Percentiles rank a stretch among this genome's conserved stretches.
These are phyloP conservation scores for Rhodotorula sp. DNA, from an alignment of 1,284 basidiomycete species.

Conservation along the genomic window DNA sequence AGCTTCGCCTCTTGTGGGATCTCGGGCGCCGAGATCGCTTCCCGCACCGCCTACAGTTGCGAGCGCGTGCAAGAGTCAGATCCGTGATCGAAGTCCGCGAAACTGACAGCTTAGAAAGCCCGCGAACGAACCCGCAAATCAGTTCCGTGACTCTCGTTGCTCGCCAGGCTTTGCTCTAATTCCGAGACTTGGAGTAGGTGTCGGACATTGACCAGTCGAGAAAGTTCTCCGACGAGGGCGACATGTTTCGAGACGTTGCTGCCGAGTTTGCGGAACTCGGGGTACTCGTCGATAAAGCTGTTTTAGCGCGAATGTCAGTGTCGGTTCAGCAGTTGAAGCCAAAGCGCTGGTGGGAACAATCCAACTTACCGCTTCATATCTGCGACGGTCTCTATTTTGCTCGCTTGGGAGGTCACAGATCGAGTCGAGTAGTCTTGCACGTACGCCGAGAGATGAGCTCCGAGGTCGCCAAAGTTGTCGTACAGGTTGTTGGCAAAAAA, in stretches of 20 bases:
- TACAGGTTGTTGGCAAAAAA: slow-evolving; percentile 92
- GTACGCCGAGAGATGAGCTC: slow-evolving; percentile 86
- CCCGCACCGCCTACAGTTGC: slow-evolving; percentile 67
- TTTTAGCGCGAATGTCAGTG: neutral
- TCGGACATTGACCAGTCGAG: slow-evolving; percentile 79
- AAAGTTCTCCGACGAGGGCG: slow-evolving; percentile 91
- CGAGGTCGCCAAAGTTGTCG: slow-evolving; percentile 95
- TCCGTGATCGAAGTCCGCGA: neutral
- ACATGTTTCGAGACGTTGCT: slow-evolving; percentile 99
- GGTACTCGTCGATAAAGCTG: slow-evolving; percentile 93
- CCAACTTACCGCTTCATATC: slow-evolving; percentile 86
- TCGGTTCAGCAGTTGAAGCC: too few species aligned
- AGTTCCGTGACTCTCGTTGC: slow-evolving; percentile 72
- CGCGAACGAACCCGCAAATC: slow-evolving; percentile 69
- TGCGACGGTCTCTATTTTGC: slow-evolving; percentile 86
- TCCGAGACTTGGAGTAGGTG: slow-evolving; percentile 87
- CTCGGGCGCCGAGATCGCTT: slow-evolving; percentile 64
- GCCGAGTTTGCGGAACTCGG: slow-evolving; percentile 91
- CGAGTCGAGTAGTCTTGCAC: slow-evolving; percentile 90
- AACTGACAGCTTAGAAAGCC: neutral
- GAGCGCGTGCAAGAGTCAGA: neutral
- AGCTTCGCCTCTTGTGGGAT: slow-evolving; percentile 80
- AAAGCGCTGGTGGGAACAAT: too few species aligned
- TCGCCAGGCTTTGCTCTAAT: slow-evolving; percentile 92
- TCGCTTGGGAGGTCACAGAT: slow-evolving; percentile 64